Evolutionary conservation across 208 protist species (phyloP), one percentile per base, ranked within the genome.

Genomic region (Crithidia acanthocephali): DNA sequence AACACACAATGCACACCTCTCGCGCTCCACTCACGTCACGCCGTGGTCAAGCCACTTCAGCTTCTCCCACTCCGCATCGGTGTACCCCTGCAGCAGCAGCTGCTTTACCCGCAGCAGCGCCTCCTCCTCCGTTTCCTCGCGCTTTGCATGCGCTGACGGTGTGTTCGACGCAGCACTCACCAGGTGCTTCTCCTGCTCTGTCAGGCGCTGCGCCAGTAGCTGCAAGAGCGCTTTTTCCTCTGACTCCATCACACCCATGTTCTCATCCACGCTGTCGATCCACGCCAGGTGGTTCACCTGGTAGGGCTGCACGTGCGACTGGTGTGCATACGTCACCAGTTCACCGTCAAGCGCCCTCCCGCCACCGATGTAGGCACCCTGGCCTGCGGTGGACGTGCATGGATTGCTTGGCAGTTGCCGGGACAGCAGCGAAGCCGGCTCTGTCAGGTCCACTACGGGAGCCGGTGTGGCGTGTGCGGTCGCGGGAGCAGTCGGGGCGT

Each of bases 51-150:
- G 37, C 59, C 78, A 64, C 52, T 66, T 56, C 50, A 95, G 64
- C 37, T 66, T 23, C 23, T 80, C 53, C 86, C 86, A 95, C 70
- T 95, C 86, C 20, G 79, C 79, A 4, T 74, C 57, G 20, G 79
- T 73, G 62, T 90, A 90, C 22, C 82, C 86, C 50, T 74, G 53
- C n/a, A 85, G 68, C 51, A 88, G 74, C 28, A 89, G 63, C 60
- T 82, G 56, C 18, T 79, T 27, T 27, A 74, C n/a, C 11, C 63
- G 59, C 67, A 64, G 47, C 15, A 69, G 55, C 28, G 20, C 30
- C 28, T 28, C 61, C n/a, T 74, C 51, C 27, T 79, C 67, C 25
- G 27, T 28, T 4, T 20, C 47, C 6, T 47, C 44, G 28, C 45
- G 33, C n/a, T 10, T 25, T 2, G 15, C 55, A 11, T 33, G 5